Base-by-base conservation (phyloP, 805 yeast genomes). In the Barnettozyma sucrosica region DNA sequence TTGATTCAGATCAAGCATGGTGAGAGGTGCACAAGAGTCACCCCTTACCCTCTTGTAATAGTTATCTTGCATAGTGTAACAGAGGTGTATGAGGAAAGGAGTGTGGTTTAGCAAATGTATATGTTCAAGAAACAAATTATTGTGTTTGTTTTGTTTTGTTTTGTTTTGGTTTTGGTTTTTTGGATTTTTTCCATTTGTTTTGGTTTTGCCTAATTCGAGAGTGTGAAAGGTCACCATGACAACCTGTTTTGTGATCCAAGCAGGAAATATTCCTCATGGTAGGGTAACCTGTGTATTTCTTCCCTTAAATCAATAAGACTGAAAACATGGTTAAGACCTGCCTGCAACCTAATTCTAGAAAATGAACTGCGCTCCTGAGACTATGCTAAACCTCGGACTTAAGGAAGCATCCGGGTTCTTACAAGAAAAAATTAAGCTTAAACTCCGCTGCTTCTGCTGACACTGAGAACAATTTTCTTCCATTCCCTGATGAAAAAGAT, bases 1-100 rank as follows among this genome's bases (percentile, higher is more conserved):
- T 41, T 55, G 58, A 45, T 58, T 59, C 40, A 58, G 51, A 28
- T 61, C 64, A 9, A 57, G 44, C 34, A 55, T 56, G 8, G 59
- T 49, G 13, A 58, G 51, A 2, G 63, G 49, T 4, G 47, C 59
- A 5, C 43, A 48, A 5, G 41, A 45, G n/a, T 58, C 60, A 13
- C 47, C 41, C 23, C 50, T 46, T 8, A 37, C 39, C 21, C 59
- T 45, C 44, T 54, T 59, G 50, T 50, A 52, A 34, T 50, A 42
- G 48, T 55, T 52, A n/a, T 59, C 61, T 39, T 61, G 64, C 9
- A 59, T 54, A 61, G 55, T 58, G 11, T 13, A 25, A 6, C 34
- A n/a, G 36, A 11, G 26, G 2, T n/a, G 20, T 5, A 5, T 13
- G 32, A 10, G 23, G 26, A 10, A 20, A 10, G 36, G 36, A 7